phyloP scores from a whole-genome alignment of 306 rosid species.

The Prosopis cineraria region DNA sequence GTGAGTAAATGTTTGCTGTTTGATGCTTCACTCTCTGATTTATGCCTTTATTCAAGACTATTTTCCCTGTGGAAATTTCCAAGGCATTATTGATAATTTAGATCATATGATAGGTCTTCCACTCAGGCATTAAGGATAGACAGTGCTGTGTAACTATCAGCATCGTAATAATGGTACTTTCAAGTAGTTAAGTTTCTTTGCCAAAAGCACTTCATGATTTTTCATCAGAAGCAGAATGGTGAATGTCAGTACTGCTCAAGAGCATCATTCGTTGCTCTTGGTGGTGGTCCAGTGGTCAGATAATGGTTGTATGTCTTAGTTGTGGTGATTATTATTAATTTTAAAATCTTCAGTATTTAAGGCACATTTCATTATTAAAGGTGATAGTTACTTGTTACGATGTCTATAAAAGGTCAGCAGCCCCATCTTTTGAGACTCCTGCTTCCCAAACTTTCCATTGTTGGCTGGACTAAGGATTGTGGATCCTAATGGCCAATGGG shows the following conservation, averaged over 20 bases:
- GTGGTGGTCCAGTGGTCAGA: not conserved
- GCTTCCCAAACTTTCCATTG: not conserved
- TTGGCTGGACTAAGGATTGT: not conserved
- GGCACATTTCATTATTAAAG: too few relatives aligned
- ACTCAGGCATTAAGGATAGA: conserved; percentile 9
- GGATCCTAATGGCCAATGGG: too few relatives aligned
- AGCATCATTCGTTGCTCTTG: not conserved
- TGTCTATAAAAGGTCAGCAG: too few relatives aligned
- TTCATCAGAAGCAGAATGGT: not conserved
- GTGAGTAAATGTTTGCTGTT: conserved; percentile 26
- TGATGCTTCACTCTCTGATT: conserved; percentile 22
- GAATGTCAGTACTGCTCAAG: not conserved
- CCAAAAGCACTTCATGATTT: conserved; percentile 6
- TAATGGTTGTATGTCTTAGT: not conserved
- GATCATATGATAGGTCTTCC: not conserved
- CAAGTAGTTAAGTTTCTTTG: conserved; percentile 12
- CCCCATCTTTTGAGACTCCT: too few relatives aligned
- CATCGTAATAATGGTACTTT: not conserved
- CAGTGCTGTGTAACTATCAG: too few relatives aligned
- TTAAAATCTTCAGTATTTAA: too few relatives aligned
- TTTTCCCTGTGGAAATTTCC: not conserved
- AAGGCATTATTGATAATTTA: not conserved
- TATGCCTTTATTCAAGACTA: not conserved
- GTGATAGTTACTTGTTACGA: too few relatives aligned
- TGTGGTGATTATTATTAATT: too few relatives aligned